These are phyloP conservation scores for Talaromyces sp. DNA, from an alignment of 2,329 filamentous ascomycete species.

Conservation along the genomic window DNA sequence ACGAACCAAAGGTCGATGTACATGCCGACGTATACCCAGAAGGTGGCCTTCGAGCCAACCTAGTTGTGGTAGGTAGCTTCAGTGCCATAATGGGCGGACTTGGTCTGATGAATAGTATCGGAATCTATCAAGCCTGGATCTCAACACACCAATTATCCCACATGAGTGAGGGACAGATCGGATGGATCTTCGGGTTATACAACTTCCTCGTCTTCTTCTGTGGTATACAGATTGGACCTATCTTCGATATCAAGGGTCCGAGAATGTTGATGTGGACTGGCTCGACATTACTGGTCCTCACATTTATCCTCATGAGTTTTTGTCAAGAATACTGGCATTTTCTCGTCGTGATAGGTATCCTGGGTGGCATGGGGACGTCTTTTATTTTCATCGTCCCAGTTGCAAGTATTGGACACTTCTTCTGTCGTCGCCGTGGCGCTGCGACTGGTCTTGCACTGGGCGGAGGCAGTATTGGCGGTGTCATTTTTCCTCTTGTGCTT, in stretches of 20 bases:
- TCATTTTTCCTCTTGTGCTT: constrained; percentile 24
- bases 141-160: constrained; percentile 40
- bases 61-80: constrained; percentile 47
- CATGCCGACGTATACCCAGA: constrained; percentile 38
- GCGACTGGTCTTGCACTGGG: constrained; percentile 19
- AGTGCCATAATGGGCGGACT: constrained; percentile 45
- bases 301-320: constrained; percentile 30
- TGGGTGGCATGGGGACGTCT: constrained; percentile 17
- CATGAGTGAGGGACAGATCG: constrained; percentile 33
- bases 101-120: constrained; percentile 45
- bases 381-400: constrained; percentile 24
- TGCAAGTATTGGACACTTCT: constrained; percentile 20
- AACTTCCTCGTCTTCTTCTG: constrained; percentile 44
- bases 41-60: constrained; percentile 47
- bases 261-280: constrained; percentile 21
- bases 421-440: constrained; percentile 16
- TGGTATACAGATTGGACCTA: constrained; percentile 36
- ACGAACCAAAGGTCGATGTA: constrained; percentile 13
- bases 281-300: constrained; percentile 30
- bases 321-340: constrained; percentile 22
- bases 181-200: constrained; percentile 48
- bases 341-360: constrained; percentile 15
- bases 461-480: constrained; percentile 21
- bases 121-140: constrained; percentile 45
- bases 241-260: constrained; percentile 43